Conservation (phyloP, 441 rosid genomes). For the Aquilaria agallochum region DNA sequence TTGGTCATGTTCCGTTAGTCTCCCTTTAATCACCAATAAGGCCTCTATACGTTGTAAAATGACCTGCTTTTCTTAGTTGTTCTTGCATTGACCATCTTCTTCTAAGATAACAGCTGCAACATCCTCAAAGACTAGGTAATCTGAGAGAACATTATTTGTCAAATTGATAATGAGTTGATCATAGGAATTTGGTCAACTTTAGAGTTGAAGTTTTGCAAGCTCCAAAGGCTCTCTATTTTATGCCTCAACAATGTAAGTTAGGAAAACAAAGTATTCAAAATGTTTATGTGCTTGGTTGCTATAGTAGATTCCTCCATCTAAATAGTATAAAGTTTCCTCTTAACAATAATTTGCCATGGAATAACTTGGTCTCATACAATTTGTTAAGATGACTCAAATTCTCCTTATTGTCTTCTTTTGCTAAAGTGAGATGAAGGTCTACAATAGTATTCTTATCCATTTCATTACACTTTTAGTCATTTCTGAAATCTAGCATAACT, state of each 20-base stretch:
- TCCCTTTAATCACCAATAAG: not conserved
- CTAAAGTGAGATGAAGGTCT: no score
- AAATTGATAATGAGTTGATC: not conserved
- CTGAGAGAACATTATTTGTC: not conserved
- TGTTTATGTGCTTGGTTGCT: not conserved
- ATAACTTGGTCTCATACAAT: not conserved
- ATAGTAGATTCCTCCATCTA: not conserved
- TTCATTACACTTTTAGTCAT: no score
- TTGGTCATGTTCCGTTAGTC: not conserved
- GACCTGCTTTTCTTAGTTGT: not conserved
- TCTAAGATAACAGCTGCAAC: not conserved
- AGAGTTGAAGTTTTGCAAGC: not conserved
- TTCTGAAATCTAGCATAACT: not conserved
- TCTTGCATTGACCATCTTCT: not conserved
- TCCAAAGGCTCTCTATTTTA: not conserved
- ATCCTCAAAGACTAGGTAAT: not conserved
- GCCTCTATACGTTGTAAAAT: not conserved
- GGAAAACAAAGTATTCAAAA: slow-evolving; percentile 3
- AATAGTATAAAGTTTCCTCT: not conserved
- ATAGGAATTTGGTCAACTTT: slow-evolving; percentile 1
- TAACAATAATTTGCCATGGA: not conserved
- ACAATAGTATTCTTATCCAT: no score
- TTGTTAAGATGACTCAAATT: no score
- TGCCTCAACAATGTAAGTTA: not conserved
- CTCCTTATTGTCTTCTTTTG: no score